Conservation (phyloP, 2,329 filamentous ascomycete genomes). For the Thelonectria rubi region DNA sequence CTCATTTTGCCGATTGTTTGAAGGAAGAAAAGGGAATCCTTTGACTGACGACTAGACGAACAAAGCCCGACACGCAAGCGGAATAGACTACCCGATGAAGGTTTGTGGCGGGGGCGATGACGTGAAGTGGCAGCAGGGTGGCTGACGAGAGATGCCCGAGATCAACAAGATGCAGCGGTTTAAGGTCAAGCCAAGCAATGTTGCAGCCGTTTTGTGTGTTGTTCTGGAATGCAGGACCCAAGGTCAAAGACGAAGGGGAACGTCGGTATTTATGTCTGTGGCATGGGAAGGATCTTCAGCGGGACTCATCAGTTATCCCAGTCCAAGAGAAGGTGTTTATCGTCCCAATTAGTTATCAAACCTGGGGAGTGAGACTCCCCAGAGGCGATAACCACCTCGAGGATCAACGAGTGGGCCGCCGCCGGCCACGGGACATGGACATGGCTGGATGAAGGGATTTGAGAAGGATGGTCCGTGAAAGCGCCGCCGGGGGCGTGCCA, state of each 20-base stretch:
- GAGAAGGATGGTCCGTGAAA: conserved; percentile 17
- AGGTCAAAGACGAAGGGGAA: conserved; percentile 28
- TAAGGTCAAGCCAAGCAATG: conserved; percentile 18
- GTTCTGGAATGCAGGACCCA: conserved; percentile 17
- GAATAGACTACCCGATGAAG: conserved; percentile 6
- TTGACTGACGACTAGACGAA: not conserved
- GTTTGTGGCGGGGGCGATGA: conserved; percentile 30
- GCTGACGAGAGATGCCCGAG: conserved; percentile 23
- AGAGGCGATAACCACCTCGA: conserved; percentile 38
- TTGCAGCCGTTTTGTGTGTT: conserved; percentile 26
- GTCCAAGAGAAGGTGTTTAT: conserved; percentile 11
- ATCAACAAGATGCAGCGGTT: conserved; percentile 14
- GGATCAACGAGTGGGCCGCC: conserved; percentile 32
- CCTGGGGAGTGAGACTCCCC: conserved; percentile 24
- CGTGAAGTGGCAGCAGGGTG: conserved; percentile 24
- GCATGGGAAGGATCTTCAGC: conserved; percentile 10
- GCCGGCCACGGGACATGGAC: conserved; percentile 31
- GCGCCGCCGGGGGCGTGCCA: conserved; percentile 11
- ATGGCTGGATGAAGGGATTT: conserved; percentile 22
- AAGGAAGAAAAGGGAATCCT: not conserved
- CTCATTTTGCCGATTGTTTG: conserved; percentile 34
- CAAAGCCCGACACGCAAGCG: not conserved
- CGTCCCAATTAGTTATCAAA: conserved; percentile 20
- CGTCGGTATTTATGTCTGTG: conserved; percentile 34
- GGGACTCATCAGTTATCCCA: conserved; percentile 10